Base-by-base conservation (phyloP, 2,329 filamentous ascomycete genomes). In the Microcyclospora tardicrescens region DNA sequence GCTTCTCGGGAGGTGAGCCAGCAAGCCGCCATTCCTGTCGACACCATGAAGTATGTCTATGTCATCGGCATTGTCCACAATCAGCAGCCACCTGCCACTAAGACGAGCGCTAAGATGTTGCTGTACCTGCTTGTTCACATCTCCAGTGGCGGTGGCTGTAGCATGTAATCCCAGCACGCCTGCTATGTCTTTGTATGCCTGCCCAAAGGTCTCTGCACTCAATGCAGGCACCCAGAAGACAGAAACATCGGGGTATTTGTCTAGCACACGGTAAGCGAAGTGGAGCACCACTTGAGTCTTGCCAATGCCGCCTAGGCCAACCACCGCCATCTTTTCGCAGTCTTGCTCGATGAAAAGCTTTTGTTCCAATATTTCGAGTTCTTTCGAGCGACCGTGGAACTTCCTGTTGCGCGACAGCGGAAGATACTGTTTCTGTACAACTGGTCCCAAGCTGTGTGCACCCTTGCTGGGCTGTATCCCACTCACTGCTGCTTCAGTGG, bases 221-320 rank as follows among this genome's bases (percentile, higher is more conserved):
- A 50, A 35, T 8, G 47, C 47, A 27, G 44, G 36, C 16, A 50
- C 34, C 47, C 47, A 50, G 32, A 50, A 48, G 3, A 50, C 38
- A 24, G 41, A 42, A 24, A 28, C 30, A 3, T 43, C 46, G 11
- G 44, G 39, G 37, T 42, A 30, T 3, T 43, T 43, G 33, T 55
- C 36, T 27, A 46, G 47, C 0, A 40, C 33, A 8, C 1, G 39
- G 36, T 58, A 58, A 10, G 49, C 51, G 39, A 59, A 57, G 33
- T 52, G 43, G 28, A 60, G 43, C 16, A 47, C 56, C 3, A 59
- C 33, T 37, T 57, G 50, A 29, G 57, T 58, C 45, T 60, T 60
- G 34, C 56, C 55, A 0, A 45, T 44, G 10, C 56, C 53, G 16
- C 56, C 53, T 5, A 58, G 55, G 12, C 57, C 51, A 9, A 50